Evolutionary conservation across 805 yeast genomes (phyloP).

Genomic region (Schizosaccharomyces octosporus): DNA sequence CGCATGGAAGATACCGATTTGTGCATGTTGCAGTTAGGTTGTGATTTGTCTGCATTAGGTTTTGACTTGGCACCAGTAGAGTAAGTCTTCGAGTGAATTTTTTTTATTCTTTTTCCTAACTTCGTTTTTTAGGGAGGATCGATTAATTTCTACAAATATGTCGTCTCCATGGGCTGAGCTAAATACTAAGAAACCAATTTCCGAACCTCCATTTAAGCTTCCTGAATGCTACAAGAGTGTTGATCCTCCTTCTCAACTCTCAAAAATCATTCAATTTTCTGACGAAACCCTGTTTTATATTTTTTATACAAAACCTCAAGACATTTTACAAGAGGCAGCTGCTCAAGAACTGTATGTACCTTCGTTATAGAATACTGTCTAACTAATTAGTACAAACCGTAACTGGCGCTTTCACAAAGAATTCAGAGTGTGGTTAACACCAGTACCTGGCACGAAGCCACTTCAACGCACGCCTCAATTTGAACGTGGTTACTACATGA

Average conservation of each 20-base stretch:
- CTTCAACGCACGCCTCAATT: constrained; percentile 56
- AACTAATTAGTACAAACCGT: constrained; percentile 28
- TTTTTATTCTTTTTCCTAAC: neutral
- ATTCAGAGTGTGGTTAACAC: constrained; percentile 86
- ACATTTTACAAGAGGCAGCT: constrained; percentile 76
- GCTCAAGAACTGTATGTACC: constrained; percentile 42
- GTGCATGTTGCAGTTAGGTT: constrained; percentile 46
- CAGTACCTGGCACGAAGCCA: constrained; percentile 76
- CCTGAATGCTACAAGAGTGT: constrained; percentile 32
- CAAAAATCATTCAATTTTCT: constrained; percentile 27
- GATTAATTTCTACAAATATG: neutral
- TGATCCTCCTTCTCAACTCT: constrained; percentile 21
- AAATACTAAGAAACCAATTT: neutral
- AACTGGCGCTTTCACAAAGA: constrained; percentile 96
- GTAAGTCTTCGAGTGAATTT: constrained; percentile 7
- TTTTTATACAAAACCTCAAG: constrained; percentile 81
- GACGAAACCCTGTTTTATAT: constrained; percentile 87
- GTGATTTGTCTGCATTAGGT: constrained; percentile 44
- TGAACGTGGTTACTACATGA: constrained; percentile 79
- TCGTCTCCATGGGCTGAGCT: neutral
- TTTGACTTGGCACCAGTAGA: constrained; percentile 26
- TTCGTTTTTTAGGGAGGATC: neutral
- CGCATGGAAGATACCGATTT: constrained; percentile 39
- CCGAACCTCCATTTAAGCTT: constrained; percentile 46
- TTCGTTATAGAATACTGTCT: neutral